Percentiles rank a stretch among this genome's conserved stretches.
These are phyloP conservation scores for Flaveria sonorensis DNA, from an alignment of 129 eudicot genomes.

Conservation along the genomic window DNA sequence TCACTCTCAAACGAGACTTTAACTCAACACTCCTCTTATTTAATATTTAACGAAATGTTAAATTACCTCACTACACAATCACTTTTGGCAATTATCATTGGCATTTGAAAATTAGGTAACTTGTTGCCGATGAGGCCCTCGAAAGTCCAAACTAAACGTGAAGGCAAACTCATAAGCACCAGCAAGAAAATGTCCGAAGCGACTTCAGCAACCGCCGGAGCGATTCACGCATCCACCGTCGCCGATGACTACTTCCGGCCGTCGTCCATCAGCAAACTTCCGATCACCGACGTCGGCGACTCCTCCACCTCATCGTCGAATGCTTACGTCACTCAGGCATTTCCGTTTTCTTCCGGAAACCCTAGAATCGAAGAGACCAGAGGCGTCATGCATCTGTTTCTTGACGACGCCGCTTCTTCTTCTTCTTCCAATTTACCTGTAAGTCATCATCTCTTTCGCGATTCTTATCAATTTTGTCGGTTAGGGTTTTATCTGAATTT, in stretches of 20 bases:
- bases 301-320: constrained; percentile 37
- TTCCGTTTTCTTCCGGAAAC: constrained; percentile 92
- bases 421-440: constrained; percentile 71
- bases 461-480: background rate
- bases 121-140: background rate
- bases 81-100: no score
- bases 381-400: constrained; percentile 79
- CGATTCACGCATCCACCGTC: constrained; percentile 38
- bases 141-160: background rate
- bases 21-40: no score
- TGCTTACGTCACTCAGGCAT: constrained; percentile 49
- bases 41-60: no score
- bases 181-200: constrained; percentile 53
- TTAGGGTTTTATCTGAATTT: background rate
- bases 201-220: constrained; percentile 57
- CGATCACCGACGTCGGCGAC: constrained; percentile 39
- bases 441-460: constrained; percentile 18
- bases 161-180: background rate
- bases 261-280: constrained; percentile 38
- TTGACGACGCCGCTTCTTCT: constrained; percentile 55
- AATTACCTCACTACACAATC: no score
- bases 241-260: constrained; percentile 52
- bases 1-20: no score
- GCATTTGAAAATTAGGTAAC: background rate
- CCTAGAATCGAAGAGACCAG: constrained; percentile 92